These are phyloP conservation scores for Diaporthe sp. DNA, from an alignment of 2,329 filamentous ascomycete species.

Conservation along the genomic window DNA sequence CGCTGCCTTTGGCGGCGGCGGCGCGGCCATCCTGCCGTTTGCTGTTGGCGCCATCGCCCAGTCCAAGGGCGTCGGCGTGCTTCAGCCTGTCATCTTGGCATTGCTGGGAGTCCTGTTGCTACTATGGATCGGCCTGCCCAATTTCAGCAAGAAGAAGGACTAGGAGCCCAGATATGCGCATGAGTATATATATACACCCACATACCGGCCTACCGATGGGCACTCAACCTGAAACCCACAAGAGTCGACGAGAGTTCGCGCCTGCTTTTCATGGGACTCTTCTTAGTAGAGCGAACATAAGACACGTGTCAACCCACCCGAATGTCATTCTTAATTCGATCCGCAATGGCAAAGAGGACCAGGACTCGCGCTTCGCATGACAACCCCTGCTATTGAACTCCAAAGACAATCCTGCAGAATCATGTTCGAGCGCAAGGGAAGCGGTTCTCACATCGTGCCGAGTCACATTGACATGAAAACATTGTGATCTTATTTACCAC, in stretches of 20 bases:
- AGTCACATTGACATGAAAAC: neutral
- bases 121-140: constrained; percentile 62
- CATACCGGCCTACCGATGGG: neutral
- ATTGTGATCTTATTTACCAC: constrained; percentile 15
- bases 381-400: neutral
- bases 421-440: neutral
- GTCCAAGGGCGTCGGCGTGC: constrained; percentile 65
- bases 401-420: neutral
- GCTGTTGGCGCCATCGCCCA: constrained; percentile 76
- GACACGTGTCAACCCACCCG: no score
- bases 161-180: constrained; percentile 50
- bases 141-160: constrained; percentile 56
- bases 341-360: neutral
- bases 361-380: neutral
- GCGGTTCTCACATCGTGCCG: neutral
- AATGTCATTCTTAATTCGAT: neutral
- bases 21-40: constrained; percentile 77
- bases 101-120: constrained; percentile 59
- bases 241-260: neutral
- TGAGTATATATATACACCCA: neutral
- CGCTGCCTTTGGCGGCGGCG: constrained; percentile 80
- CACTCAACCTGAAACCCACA: neutral
- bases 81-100: constrained; percentile 70
- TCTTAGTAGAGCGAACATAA: neutral
- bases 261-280: neutral